Evolutionary conservation across 2,329 filamentous ascomycete genomes (phyloP).

Genomic region (Cyphellophora attinorum): DNA sequence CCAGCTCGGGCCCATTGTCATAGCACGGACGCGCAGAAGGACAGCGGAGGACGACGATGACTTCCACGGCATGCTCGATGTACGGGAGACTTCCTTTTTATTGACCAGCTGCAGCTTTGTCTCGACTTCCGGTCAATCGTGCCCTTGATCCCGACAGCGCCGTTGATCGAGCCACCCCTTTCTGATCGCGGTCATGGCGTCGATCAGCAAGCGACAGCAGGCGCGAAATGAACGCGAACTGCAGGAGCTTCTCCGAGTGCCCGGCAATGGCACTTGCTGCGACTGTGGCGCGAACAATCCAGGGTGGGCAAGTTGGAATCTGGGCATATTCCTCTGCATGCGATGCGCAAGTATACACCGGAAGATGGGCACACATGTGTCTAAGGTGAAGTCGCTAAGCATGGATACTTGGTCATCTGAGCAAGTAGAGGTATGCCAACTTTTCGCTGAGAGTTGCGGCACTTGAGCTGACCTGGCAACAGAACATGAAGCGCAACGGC

Average conservation of each 20-base stretch:
- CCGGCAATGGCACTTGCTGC: constrained; percentile 88
- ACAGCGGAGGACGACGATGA: too few relatives aligned
- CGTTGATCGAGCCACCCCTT: neutral
- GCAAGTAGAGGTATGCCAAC: constrained; percentile 70
- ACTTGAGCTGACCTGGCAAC: constrained; percentile 5
- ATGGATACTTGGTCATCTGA: constrained; percentile 98
- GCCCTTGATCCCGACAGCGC: too few relatives aligned
- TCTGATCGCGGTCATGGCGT: constrained; percentile 36
- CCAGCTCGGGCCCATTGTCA: too few relatives aligned
- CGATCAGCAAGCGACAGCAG: constrained; percentile 91
- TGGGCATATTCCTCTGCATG: constrained; percentile 96
- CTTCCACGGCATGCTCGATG: too few relatives aligned
- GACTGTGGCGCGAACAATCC: constrained; percentile 89
- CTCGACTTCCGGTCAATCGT: too few relatives aligned
- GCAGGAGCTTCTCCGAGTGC: constrained; percentile 78
- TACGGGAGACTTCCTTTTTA: too few relatives aligned
- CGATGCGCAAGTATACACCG: constrained; percentile 91
- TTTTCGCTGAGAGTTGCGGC: neutral
- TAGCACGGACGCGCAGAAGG: too few relatives aligned
- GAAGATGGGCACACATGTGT: constrained; percentile 94
- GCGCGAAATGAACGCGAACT: constrained; percentile 89
- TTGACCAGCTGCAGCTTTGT: too few relatives aligned
- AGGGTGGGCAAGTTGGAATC: constrained; percentile 97
- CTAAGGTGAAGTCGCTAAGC: constrained; percentile 95
- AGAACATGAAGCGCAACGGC: constrained; percentile 93